phyloP scores from a whole-genome alignment of 192 early-diverging fungal genomes.

The Allomyces macrogynus region DNA sequence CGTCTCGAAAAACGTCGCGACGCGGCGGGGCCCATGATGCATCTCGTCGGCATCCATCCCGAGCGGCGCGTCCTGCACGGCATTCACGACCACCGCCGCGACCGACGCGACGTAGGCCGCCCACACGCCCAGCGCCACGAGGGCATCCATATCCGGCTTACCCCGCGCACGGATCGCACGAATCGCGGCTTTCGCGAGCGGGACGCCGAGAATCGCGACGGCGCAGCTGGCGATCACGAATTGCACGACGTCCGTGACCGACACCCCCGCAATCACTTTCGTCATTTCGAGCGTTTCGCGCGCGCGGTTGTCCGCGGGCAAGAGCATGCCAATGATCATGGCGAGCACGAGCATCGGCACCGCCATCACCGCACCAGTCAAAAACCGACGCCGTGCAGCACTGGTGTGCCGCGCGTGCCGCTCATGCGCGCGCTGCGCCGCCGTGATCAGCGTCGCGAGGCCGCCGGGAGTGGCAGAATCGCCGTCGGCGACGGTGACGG shows the following conservation, averaged over 20 bases:
- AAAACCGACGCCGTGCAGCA: constrained; percentile 13
- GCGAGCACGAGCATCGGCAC: constrained; percentile 42
- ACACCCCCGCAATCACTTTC: constrained; percentile 31
- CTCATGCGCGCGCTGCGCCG: constrained; percentile 16
- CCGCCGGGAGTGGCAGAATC: constrained; percentile 29
- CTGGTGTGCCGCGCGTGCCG: constrained; percentile 20
- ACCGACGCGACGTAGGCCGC: constrained; percentile 50
- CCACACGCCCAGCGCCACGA: constrained; percentile 50
- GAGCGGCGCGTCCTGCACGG: constrained; percentile 11
- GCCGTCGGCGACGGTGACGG: constrained; percentile 25
- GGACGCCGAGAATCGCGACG: constrained; percentile 44
- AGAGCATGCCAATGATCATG: constrained; percentile 54
- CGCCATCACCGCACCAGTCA: constrained; percentile 35
- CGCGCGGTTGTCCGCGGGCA: constrained; percentile 24
- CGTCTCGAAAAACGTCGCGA: constrained; percentile 55
- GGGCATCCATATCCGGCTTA: constrained; percentile 61
- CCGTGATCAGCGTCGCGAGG: constrained; percentile 8
- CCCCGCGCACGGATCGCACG: constrained; percentile 32
- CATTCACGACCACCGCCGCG: constrained; percentile 22
- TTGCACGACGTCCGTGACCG: constrained; percentile 25
- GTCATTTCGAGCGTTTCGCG: constrained; percentile 16
- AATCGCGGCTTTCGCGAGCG: constrained; percentile 48
- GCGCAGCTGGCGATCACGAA: constrained; percentile 46
- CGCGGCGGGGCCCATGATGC: neutral
- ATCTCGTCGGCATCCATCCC: neutral